These are phyloP conservation scores for Brachypodium distachyon DNA, from an alignment of 202 grass and related monocot genomes.

Conservation along the genomic window DNA sequence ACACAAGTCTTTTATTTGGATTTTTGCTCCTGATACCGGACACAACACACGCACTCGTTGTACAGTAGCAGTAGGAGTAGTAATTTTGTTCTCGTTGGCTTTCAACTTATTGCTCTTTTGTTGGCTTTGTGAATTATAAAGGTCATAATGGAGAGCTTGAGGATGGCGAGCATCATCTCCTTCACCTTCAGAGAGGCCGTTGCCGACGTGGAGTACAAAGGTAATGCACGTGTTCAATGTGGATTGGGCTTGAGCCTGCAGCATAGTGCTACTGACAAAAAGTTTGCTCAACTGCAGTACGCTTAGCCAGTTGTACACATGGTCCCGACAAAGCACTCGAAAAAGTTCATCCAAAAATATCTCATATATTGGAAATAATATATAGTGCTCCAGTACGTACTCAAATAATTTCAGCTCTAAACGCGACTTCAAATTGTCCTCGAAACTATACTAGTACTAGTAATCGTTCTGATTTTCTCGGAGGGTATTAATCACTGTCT, in stretches of 20 bases:
- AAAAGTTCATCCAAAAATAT: background rate
- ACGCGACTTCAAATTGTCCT: background rate
- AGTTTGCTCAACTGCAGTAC: background rate
- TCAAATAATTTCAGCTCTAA: background rate
- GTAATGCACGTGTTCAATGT: conserved; percentile 32
- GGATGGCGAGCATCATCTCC: conserved; percentile 89
- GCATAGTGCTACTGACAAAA: background rate
- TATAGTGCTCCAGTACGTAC: background rate
- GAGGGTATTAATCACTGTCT: background rate
- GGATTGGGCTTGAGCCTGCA: background rate
- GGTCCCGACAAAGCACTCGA: background rate
- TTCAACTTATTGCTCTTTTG: no score
- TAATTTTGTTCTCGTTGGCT: no score
- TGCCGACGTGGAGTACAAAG: conserved; percentile 78
- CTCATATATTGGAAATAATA: background rate
- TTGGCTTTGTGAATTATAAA: no score
- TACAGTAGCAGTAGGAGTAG: no score
- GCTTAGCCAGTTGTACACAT: background rate
- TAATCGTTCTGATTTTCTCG: background rate
- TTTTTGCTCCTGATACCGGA: no score
- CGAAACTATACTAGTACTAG: background rate
- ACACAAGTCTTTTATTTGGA: no score
- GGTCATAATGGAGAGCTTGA: conserved; percentile 53
- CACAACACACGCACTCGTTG: no score
- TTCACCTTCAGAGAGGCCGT: conserved; percentile 97